phyloP scores from a whole-genome alignment of 1,284 basidiomycete genomes.

The Boletellus sp. region DNA sequence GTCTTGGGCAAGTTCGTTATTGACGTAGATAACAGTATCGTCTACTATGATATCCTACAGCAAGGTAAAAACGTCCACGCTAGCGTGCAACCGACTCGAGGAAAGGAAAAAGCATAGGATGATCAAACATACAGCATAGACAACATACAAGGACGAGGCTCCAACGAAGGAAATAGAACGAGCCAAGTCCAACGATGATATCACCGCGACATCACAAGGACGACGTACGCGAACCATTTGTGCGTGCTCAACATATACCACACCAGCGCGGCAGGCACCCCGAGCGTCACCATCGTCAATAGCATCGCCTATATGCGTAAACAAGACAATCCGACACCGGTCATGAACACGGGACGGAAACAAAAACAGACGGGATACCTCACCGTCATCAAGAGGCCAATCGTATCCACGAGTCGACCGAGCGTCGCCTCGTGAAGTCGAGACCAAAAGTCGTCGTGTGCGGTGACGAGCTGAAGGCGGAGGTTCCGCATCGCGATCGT shows the following conservation, averaged over 20 bases:
- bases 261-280: slow-evolving; percentile 15
- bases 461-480: slow-evolving; percentile 23
- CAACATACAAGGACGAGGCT: too few relatives aligned
- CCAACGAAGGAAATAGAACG: neutral
- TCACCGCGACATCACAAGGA: slow-evolving; percentile 6
- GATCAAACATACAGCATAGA: too few relatives aligned
- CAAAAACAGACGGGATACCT: neutral
- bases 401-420: slow-evolving; percentile 20
- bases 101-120: too few relatives aligned
- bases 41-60: too few relatives aligned
- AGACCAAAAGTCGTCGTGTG: slow-evolving; percentile 14
- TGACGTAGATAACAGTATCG: too few relatives aligned
- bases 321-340: neutral
- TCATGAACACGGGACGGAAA: neutral
- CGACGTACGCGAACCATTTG: slow-evolving; percentile 16
- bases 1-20: too few relatives aligned
- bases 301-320: slow-evolving; percentile 16
- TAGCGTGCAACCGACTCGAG: too few relatives aligned
- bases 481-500: slow-evolving; percentile 22
- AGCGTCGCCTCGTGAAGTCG: slow-evolving; percentile 25
- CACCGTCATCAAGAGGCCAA: slow-evolving; percentile 22
- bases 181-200: neutral
- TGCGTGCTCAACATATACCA: slow-evolving; percentile 18
- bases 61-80: too few relatives aligned
- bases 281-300: slow-evolving; percentile 19